Evolutionary conservation across 768 basidiomycete genomes (phyloP), one percentile per base, ranked within the genome.

Genomic region (Tricholomella constricta): DNA sequence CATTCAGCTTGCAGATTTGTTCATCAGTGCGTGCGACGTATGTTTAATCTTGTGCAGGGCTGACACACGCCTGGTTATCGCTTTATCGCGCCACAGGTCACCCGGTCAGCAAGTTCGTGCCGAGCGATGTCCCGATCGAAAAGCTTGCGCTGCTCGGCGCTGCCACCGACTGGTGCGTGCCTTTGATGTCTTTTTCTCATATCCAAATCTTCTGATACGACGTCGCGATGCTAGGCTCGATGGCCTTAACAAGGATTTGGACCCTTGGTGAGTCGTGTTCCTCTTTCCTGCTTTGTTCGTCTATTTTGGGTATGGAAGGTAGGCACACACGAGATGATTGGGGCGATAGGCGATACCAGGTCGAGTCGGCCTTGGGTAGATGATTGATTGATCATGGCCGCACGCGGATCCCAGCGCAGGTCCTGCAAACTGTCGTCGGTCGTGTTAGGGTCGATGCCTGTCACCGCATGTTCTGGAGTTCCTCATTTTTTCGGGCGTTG

Each of bases 71-170:
- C 17, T n/a, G 53, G 4, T 44, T 29, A 19, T 34, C 2, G 17
- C 12, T 38, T 9, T 36, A 34, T 22, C 55, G 38, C 41, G 27
- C 31, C 54, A 29, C 43, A 81, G 83, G 79, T 67, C 94, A 97
- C 67, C 94, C 95, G 15, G 93, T 98, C 62, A 89, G 81, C 77
- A 92, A 91, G 69, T 98, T 98, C 62, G 93, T 97, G 10, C 95
- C 95, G 3, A 83, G 82, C 58, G 87, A 88, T 62, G 93, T 96
- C 4, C 86, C 86, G 11, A 72, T 75, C 10, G 78, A 85, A 65
- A 91, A 83, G 60, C 71, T 93, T 45, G 72, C 83, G 32, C 78
- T 93, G 27, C 76, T 93, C 48, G 89, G 89, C 64, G 91, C 91
- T 62, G 86, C 91, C 22, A 92, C 91, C 40, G 91, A 93, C 68